A percentile compares a stretch with the other conserved stretches of the same genome.
These are phyloP conservation scores for Sporothrix brunneoviolacea DNA, from an alignment of 2,329 filamentous ascomycete genomes.

Conservation along the genomic window DNA sequence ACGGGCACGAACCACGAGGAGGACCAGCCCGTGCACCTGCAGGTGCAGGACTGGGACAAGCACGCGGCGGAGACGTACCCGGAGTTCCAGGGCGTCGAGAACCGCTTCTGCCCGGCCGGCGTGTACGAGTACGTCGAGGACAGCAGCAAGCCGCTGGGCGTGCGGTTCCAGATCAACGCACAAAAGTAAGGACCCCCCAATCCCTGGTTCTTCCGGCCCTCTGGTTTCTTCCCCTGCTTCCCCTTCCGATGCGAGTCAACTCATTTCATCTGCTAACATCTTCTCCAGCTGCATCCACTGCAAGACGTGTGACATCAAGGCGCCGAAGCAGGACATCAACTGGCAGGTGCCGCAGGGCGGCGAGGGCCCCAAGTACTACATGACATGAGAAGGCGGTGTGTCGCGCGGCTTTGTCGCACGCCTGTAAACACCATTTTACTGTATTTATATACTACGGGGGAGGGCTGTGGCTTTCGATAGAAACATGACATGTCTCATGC, in stretches of 20 bases:
- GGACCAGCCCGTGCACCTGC: slow-evolving; percentile 92
- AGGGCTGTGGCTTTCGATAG: no score
- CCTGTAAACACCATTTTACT: not conserved
- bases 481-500: no score
- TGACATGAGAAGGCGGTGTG: slow-evolving; percentile 39
- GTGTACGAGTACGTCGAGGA: slow-evolving; percentile 99
- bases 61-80: slow-evolving; percentile 81
- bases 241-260: slow-evolving; percentile 27
- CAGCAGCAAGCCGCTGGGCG: slow-evolving; percentile 73
- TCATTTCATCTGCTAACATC: not conserved
- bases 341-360: slow-evolving; percentile 94
- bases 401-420: no score
- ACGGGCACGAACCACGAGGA: slow-evolving; percentile 98
- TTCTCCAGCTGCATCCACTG: slow-evolving; percentile 83
- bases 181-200: slow-evolving; percentile 91
- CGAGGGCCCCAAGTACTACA: slow-evolving; percentile 66
- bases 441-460: no score
- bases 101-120: slow-evolving; percentile 91
- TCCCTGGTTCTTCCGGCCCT: no score
- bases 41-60: slow-evolving; percentile 90
- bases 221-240: not conserved
- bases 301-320: slow-evolving; percentile 99
- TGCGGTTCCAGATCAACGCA: slow-evolving; percentile 94
- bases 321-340: slow-evolving; percentile 93
- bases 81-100: slow-evolving; percentile 85